A percentile compares a stretch with the other conserved stretches of the same genome.
Evolutionary conservation across 192 early-diverging fungal species (phyloP).

Genomic region (Backusella tarrabulga): DNA sequence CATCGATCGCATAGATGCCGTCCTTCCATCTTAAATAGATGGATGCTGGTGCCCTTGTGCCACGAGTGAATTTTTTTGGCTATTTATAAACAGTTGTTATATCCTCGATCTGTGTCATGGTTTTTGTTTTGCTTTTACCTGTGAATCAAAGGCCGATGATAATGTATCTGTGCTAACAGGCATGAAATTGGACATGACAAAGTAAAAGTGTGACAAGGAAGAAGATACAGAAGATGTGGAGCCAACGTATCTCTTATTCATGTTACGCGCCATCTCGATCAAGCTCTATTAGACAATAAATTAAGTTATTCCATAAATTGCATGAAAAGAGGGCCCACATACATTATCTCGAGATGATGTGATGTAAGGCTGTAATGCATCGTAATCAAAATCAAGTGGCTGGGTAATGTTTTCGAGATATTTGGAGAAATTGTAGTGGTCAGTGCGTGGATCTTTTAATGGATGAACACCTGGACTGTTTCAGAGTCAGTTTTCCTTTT

Average conservation of each 20-base stretch:
- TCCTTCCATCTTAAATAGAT: constrained; percentile 68
- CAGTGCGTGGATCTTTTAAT: constrained; percentile 73
- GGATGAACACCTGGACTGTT: constrained; percentile 77
- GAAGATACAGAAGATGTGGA: constrained; percentile 91
- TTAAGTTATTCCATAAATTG: background rate
- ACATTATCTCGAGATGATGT: constrained; percentile 74
- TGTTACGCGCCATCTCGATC: constrained; percentile 45
- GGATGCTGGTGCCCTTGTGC: constrained; percentile 64
- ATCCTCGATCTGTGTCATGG: too few species aligned
- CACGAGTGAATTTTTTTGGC: constrained; percentile 59
- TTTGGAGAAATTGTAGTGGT: constrained; percentile 78
- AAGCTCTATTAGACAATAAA: constrained; percentile 30
- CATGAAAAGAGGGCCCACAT: background rate
- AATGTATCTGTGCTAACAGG: constrained; percentile 58
- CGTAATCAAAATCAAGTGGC: constrained; percentile 79
- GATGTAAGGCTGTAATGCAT: constrained; percentile 74
- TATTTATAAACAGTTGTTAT: constrained; percentile 7
- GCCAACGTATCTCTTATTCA: constrained; percentile 63
- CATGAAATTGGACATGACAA: constrained; percentile 63
- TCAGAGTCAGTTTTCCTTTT: background rate
- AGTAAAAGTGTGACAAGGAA: constrained; percentile 75
- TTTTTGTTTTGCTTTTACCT: constrained; percentile 42
- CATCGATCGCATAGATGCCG: constrained; percentile 82
- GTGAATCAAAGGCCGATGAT: constrained; percentile 58
- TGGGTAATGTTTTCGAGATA: constrained; percentile 78